A percentile compares a stretch with the other conserved stretches of the same genome.
These are phyloP conservation scores for Tylopilus subfusipes DNA, from an alignment of 768 basidiomycete genomes.

Conservation along the genomic window DNA sequence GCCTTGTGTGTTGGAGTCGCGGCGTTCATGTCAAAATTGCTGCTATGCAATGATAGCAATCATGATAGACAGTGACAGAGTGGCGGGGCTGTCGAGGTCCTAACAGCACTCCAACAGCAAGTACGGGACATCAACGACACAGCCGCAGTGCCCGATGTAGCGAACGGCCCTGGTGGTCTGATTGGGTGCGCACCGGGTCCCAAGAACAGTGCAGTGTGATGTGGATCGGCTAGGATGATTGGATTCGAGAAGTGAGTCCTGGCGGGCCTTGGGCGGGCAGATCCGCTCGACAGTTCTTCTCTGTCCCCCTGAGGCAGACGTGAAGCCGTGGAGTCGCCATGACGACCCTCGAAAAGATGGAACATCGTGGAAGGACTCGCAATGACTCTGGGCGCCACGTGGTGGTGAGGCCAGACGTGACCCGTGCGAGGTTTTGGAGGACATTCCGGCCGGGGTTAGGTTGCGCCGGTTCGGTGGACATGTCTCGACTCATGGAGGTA, in stretches of 20 bases:
- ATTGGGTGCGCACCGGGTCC: no score
- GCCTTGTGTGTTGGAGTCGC: slow-evolving; percentile 14
- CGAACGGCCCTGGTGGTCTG: not conserved
- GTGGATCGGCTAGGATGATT: not conserved
- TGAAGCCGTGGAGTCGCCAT: not conserved
- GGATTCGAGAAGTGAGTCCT: not conserved
- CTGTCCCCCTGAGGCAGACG: not conserved
- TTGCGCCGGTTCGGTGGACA: not conserved
- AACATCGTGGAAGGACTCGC: not conserved
- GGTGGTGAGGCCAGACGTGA: not conserved
- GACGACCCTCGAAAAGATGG: slow-evolving; percentile 1
- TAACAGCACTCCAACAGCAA: no score
- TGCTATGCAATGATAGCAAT: not conserved
- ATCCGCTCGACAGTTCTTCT: not conserved
- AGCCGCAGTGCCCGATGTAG: not conserved
- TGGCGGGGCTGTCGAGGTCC: no score
- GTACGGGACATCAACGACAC: no score
- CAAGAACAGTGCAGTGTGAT: not conserved
- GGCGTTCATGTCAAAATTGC: slow-evolving; percentile 1
- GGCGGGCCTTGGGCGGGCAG: not conserved
- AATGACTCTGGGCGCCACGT: not conserved
- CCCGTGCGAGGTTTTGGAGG: not conserved
- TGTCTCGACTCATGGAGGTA: not conserved
- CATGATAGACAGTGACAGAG: no score
- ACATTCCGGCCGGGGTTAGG: not conserved